Evolutionary conservation across 139 green algal species (phyloP), one percentile per base, ranked within the genome.

Genomic region (Choricystis sp.): DNA sequence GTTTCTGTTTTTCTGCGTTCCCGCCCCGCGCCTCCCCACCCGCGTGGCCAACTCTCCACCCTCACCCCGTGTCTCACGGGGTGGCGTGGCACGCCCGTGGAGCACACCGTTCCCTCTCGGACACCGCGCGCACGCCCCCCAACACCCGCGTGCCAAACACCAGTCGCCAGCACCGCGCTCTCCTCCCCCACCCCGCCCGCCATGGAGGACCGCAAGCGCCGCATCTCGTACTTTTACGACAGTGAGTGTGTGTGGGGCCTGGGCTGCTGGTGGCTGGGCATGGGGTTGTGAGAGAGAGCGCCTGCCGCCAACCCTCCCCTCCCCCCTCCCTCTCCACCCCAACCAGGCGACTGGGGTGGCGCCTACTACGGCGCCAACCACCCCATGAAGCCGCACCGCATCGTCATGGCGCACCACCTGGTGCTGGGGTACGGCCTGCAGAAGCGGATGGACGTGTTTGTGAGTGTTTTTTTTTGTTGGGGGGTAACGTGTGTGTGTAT

Each of bases 291-390:
- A n/a, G n/a, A n/a, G n/a, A n/a, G n/a, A n/a, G n/a, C n/a, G n/a
- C n/a, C n/a, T n/a, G n/a, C n/a, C n/a, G n/a, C n/a, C 56, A 5
- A 26, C 23, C 19, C 56, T 22, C 25, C 30, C 24, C 24, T 26
- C n/a, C 27, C 2, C 26, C 23, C 27, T 14, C 3, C 4, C 56
- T 24, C 29, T 2, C 29, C 14, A 27, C 1, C 64, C 49, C 65
- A 2, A 57, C 57, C 70, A 92, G 85, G 69, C 65, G 85, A 90
- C 29, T 86, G 89, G 40, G 73, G 79, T 4, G 77, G 77, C 2
- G 82, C 85, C n/a, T 99, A 98, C 64, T 98, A 95, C 68, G 92
- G 87, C 3, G 74, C 85, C 28, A 94, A 96, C 66, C 92, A 98
- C 71, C 93, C 92, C 1, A 99, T 99, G 93, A 98, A 98, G 77